Base-by-base conservation (phyloP, 2,329 filamentous ascomycete species). In the Colletotrichum tamarilloi region DNA sequence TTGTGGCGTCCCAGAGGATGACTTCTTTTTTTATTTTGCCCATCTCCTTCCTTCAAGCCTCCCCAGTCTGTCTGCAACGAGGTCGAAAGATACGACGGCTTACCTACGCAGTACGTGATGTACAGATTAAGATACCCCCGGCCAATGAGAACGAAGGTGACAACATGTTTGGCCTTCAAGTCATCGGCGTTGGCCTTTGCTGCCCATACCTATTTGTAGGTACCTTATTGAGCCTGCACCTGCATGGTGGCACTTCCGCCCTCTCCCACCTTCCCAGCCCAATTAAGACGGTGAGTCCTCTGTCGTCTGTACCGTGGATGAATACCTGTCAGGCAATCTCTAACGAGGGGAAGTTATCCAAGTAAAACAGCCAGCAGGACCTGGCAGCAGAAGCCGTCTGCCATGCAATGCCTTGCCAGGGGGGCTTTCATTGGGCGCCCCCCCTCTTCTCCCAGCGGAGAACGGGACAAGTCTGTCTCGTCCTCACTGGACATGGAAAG, bases 1-100 rank as follows among this genome's bases (percentile, higher is more conserved):
- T 73, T 62, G 60, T 70, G 67, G 67, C 71, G 70, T 59, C 59
- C 24, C 24, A 55, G 30, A 55, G 46, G 26, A 49, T 24, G 8
- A 19, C 28, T 55, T 30, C 35, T n/a, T 58, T 64, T 30, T 63
- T n/a, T 58, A 28, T 53, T n/a, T 30, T 28, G 42, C 22, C 60
- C 42, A 14, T 9, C 55, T 57, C 19, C 42, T 49, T 49, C 42
- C 42, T n/a, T 49, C 19, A 9, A n/a, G 11, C 4, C 16, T 16
- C 19, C 42, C 19, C 9, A 49, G 42, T 49, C 19, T n/a, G 42
- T 42, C 32, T 35, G 38, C 16, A 19, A 19, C 16, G 16, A 42
- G 38, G 7, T 7, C n/a, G 8, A n/a, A 49, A n/a, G 42, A 49
- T 9, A 49, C 19, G 42, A 49, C 19, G 19, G 19, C 42, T n/a